Evolutionary conservation across 768 basidiomycete genomes (phyloP), one percentile per base, ranked within the genome.

Genomic region (Suillus placidus): DNA sequence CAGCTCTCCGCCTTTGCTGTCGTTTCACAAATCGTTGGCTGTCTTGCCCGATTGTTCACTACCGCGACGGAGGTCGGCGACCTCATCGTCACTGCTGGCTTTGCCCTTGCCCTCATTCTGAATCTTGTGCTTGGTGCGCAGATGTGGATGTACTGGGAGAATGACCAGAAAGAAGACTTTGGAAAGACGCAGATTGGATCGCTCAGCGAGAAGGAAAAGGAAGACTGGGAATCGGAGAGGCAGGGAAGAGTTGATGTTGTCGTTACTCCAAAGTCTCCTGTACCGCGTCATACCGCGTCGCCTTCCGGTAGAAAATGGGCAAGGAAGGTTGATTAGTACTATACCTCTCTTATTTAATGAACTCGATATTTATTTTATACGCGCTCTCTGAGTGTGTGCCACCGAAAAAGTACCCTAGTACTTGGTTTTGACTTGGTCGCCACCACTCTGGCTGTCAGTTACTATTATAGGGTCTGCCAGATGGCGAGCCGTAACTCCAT

Each of bases 1-100:
- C 95, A 98, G 72, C 90, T 99, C 49, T 96, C 94, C 13, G 87
- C 94, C 0, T 93, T 99, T 73, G 95, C 95, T 32, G 94, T 99
- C 43, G 79, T 93, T 71, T 85, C 94, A 60, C 94, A 97, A 68
- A 85, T 99, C 45, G 84, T 83, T 1, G 97, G 97, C 30, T 97
- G 95, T 77, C 80, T 94, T 43, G 97, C 97, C 0, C 84, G 97
- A 54, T 81, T 99, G 18, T 99, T 95, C 82, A 99, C 97, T 8
- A 98, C 95, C 14, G 85, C 89, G 12, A 91, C 90, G 38, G 97
- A 99, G 76, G 90, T 97, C 64, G 87, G 89, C 60, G 97, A 99
- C 76, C 69, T 75, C 9, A 82, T 97, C 68, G 86, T 99, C 68
- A 80, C 87, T 23, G 91, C 92, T 32, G 93, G 95, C 34, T 99